phyloP scores from a whole-genome alignment of 78 protist genomes.

The Polysphondylium violaceum region DNA sequence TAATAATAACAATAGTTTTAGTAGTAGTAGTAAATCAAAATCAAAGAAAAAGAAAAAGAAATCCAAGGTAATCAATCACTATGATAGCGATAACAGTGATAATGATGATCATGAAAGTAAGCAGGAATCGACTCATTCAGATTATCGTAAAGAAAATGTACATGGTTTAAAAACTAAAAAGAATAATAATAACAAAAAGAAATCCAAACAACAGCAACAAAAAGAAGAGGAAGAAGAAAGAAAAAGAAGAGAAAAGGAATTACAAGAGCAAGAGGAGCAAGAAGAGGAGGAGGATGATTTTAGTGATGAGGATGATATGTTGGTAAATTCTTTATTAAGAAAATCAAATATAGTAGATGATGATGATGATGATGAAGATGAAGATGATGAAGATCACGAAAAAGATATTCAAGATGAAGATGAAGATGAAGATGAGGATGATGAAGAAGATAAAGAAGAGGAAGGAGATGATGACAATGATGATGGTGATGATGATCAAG shows the following conservation, averaged over 20 bases:
- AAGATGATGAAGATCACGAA: background rate
- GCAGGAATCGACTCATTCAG: too few relatives aligned
- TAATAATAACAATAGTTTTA: too few relatives aligned
- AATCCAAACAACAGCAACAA: background rate
- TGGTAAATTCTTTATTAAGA: slow-evolving; percentile 17
- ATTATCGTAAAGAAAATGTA: too few relatives aligned
- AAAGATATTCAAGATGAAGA: background rate
- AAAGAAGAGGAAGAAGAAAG: background rate
- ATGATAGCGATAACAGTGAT: background rate
- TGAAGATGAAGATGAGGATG: background rate
- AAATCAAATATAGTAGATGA: background rate
- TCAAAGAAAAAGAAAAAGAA: slow-evolving; percentile 14
- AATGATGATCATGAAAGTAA: too few relatives aligned
- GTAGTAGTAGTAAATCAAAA: background rate
- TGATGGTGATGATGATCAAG: background rate
- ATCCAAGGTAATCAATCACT: background rate
- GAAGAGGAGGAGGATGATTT: background rate
- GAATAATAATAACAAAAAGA: slow-evolving; percentile 1
- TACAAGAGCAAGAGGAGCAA: too few relatives aligned
- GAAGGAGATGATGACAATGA: slow-evolving; percentile 11
- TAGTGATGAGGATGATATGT: slow-evolving; percentile 17
- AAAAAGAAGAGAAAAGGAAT: background rate
- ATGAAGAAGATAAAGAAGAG: slow-evolving; percentile 8
- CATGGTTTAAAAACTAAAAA: slow-evolving; percentile 30
- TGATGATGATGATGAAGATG: background rate